These are phyloP conservation scores for Chamaecrista fasciculata DNA, from an alignment of 306 rosid species.

Conservation along the genomic window DNA sequence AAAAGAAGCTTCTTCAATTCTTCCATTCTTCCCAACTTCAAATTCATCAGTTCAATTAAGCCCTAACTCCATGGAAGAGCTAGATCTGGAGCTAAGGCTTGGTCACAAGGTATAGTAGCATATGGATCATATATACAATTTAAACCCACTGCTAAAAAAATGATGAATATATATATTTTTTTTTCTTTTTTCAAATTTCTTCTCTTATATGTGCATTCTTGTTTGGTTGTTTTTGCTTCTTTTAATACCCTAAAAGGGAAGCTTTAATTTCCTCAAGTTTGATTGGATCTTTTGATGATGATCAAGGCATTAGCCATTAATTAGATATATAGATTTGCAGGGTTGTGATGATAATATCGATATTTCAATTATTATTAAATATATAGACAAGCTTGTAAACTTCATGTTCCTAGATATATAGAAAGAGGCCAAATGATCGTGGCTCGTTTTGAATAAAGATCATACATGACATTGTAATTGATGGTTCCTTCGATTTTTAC, in stretches of 20 bases:
- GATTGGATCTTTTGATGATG: conserved; percentile 28
- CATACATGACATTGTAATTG: conserved; percentile 27
- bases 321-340: conserved; percentile 21
- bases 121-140: conserved; percentile 10
- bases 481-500: conserved; percentile 29
- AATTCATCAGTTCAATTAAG: conserved; percentile 29
- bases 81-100: conserved; percentile 54
- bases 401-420: conserved; percentile 27
- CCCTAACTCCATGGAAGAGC: conserved; percentile 39
- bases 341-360: conserved; percentile 1
- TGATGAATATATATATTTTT: not conserved
- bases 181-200: not conserved
- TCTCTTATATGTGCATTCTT: conserved; percentile 29
- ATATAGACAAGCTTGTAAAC: conserved; percentile 35
- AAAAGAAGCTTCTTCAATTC: conserved; percentile 41
- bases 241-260: conserved; percentile 31
- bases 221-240: conserved; percentile 21
- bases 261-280: conserved; percentile 32
- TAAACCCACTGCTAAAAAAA: conserved; percentile 28
- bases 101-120: conserved; percentile 41
- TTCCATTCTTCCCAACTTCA: conserved; percentile 42
- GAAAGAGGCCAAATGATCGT: conserved; percentile 22
- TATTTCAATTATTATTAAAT: conserved; percentile 4
- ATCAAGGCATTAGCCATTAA: conserved; percentile 18
- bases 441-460: conserved; percentile 29